A percentile compares a stretch with the other conserved stretches of the same genome.
Evolutionary conservation across 176 grass and related monocot genomes (phyloP).

Genomic region (Urochloa ruziziensis): DNA sequence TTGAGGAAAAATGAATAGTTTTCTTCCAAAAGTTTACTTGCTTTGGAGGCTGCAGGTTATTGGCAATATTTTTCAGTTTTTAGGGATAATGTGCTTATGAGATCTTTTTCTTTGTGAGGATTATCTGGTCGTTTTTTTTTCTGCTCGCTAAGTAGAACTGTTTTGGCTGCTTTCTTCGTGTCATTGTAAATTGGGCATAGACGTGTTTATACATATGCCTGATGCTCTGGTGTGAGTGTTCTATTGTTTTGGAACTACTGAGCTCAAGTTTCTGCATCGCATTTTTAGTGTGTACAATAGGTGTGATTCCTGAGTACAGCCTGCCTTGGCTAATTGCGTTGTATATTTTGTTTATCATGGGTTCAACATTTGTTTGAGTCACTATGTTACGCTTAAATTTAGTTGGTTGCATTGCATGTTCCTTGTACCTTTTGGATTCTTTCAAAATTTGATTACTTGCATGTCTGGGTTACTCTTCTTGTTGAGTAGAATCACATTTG

Average conservation of each 20-base stretch:
- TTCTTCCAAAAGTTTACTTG: background rate
- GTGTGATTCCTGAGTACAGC: background rate
- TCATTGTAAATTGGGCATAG: background rate
- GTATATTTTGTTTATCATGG: background rate
- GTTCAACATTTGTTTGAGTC: background rate
- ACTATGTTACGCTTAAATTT: background rate
- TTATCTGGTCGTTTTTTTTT: background rate
- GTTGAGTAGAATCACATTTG: background rate
- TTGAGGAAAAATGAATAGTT: background rate
- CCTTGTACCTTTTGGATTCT: background rate
- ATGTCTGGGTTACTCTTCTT: background rate
- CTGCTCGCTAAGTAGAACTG: background rate
- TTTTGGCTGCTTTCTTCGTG: background rate
- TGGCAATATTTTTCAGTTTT: background rate
- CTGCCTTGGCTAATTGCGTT: constrained; percentile 1
- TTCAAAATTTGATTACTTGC: background rate
- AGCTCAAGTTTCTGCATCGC: background rate
- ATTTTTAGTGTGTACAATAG: background rate
- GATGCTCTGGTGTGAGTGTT: background rate
- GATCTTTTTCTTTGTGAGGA: background rate
- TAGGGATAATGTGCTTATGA: background rate
- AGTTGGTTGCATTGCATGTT: background rate
- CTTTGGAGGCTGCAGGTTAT: background rate
- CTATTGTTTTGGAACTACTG: background rate
- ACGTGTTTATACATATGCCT: background rate